phyloP scores from a whole-genome alignment of 169 alveolate species.

The Eimeria falciformis region DNA sequence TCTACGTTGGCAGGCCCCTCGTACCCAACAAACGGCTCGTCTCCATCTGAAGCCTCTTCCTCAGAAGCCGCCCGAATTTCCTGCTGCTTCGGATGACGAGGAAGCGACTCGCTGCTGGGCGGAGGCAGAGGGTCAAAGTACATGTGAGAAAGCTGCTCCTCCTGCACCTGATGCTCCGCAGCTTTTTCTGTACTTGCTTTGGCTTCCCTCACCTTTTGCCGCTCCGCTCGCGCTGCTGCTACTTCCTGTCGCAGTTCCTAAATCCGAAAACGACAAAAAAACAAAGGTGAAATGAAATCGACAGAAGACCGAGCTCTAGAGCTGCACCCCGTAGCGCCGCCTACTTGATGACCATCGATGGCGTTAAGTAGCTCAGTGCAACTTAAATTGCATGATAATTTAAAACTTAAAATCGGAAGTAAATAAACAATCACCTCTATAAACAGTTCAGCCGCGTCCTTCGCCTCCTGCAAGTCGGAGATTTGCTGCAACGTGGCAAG shows the following conservation, averaged over 20 bases:
- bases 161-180: background rate
- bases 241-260: background rate
- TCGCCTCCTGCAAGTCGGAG: too few relatives aligned
- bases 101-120: background rate
- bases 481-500: too few relatives aligned
- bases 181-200: background rate
- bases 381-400: too few relatives aligned
- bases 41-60: background rate
- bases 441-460: too few relatives aligned
- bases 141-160: background rate
- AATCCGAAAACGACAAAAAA: too few relatives aligned
- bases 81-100: background rate
- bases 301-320: too few relatives aligned
- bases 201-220: background rate
- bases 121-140: conserved; percentile 2
- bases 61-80: background rate
- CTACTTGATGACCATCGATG: too few relatives aligned
- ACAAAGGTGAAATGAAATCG: too few relatives aligned
- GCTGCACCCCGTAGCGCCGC: too few relatives aligned
- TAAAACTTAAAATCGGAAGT: too few relatives aligned
- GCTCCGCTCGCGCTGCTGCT: conserved; percentile 4
- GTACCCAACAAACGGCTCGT: background rate
- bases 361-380: too few relatives aligned
- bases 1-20: background rate
- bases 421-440: too few relatives aligned